Evolutionary conservation across 1,284 basidiomycete species (phyloP).

Genomic region (Marasmius oreades): DNA sequence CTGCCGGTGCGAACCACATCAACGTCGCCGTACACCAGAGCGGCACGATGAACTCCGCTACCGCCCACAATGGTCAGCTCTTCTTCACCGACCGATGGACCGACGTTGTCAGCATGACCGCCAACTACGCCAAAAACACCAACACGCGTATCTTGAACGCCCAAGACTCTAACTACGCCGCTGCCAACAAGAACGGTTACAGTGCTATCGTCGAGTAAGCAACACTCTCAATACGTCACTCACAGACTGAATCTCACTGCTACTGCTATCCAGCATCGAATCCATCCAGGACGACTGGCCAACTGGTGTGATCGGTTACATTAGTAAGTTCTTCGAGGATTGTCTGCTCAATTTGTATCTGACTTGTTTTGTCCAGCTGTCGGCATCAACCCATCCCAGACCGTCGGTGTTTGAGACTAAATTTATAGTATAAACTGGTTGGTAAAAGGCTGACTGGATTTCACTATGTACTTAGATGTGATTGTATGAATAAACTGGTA

Average conservation of each 20-base stretch:
- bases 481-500: background rate
- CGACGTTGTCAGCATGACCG: slow-evolving; percentile 25
- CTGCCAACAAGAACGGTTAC: slow-evolving; percentile 27
- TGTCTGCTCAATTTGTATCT: background rate
- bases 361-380: slow-evolving; percentile 5
- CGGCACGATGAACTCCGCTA: slow-evolving; percentile 2
- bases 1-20: slow-evolving; percentile 30
- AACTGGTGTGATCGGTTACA: slow-evolving; percentile 12
- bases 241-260: background rate
- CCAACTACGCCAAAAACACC: slow-evolving; percentile 29
- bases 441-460: background rate
- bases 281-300: slow-evolving; percentile 13
- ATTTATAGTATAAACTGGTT: background rate
- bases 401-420: background rate
- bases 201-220: slow-evolving; percentile 30
- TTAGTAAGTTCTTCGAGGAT: slow-evolving; percentile 7
- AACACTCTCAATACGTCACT: background rate
- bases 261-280: background rate
- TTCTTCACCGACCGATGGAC: slow-evolving; percentile 41
- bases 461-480: background rate
- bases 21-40: slow-evolving; percentile 27
- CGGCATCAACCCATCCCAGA: slow-evolving; percentile 7
- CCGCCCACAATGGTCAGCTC: slow-evolving; percentile 31
- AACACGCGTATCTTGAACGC: slow-evolving; percentile 28
- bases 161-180: slow-evolving; percentile 27